A percentile compares a stretch with the other conserved stretches of the same genome.
phyloP scores from a whole-genome alignment of 1,284 basidiomycete species.

The Leccinum subfulvum region DNA sequence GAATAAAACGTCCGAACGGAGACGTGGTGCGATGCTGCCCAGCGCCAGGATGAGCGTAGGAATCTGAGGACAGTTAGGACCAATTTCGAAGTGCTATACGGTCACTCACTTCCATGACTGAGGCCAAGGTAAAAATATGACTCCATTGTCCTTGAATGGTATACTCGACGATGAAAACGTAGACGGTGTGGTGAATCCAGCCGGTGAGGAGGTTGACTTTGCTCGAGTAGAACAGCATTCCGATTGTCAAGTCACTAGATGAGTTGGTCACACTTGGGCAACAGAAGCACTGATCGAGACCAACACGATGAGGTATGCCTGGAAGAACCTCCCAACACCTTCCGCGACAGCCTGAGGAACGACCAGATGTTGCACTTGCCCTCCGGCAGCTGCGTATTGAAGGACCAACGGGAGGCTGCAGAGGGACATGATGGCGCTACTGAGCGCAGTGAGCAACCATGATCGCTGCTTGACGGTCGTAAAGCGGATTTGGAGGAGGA shows the following conservation, averaged over 20 bases:
- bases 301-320: constrained; percentile 46
- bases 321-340: constrained; percentile 40
- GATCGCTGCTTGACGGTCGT: constrained; percentile 43
- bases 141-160: constrained; percentile 40
- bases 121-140: constrained; percentile 48
- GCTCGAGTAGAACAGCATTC: constrained; percentile 39
- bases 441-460: constrained; percentile 53
- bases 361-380: constrained; percentile 32
- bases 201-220: constrained; percentile 53
- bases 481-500: constrained; percentile 36
- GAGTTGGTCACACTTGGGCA: constrained; percentile 19
- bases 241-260: constrained; percentile 38
- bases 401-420: constrained; percentile 47
- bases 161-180: constrained; percentile 49
- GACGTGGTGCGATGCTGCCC: constrained; percentile 43
- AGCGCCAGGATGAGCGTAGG: constrained; percentile 58
- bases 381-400: constrained; percentile 38
- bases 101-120: constrained; percentile 51
- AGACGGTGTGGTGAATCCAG: constrained; percentile 59
- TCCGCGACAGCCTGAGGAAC: constrained; percentile 25
- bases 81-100: neutral
- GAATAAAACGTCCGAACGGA: constrained; percentile 53
- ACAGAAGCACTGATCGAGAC: constrained; percentile 23
- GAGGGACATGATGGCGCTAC: constrained; percentile 45
- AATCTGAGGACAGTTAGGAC: constrained; percentile 34